Base-by-base conservation (phyloP, 2,329 filamentous ascomycete species). In the Cladosporium austrohemisphaericum region DNA sequence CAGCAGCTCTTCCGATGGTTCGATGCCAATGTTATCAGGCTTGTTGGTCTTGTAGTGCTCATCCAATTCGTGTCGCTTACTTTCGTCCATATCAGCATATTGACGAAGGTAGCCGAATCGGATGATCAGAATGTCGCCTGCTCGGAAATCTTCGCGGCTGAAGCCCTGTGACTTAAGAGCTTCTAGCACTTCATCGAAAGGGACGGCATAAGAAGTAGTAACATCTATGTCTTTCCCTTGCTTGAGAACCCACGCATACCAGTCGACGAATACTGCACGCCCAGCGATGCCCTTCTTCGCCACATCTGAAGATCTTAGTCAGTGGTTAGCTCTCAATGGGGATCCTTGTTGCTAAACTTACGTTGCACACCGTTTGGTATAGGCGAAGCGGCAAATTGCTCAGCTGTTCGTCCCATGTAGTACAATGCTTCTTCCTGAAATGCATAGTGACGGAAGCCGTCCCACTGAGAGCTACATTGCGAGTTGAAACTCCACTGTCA, bases 381-480 rank as follows among this genome's bases (percentile, higher is more conserved):
- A 18, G 36, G 22, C 4, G 36, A 40, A 23, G 20, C n/a, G 6
- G 36, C 36, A 7, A 40, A 40, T 22, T 32, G 16, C 25, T 43
- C 29, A 19, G 29, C 26, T 14, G 40, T 43, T 9, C 40, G 40
- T 14, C 40, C 40, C 26, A 31, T 43, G 40, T 22, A 43, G 56
- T 68, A 69, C 20, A 57, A 52, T 35, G 55, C 43, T 55, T 75
- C 73, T 38, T 71, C 68, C 58, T 76, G 72, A 52, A 76, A 77
- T 13, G 59, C 75, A 50, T 72, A 78, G 55, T 78, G 75, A 10
- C 77, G 68, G 20, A 79, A 63, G 0, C 77, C 77, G 55, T 80
- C 78, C 77, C 77, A 65, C 50, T 65, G 62, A 6, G 41, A 37
- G 25, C 52, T 61, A 16, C 50, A 49, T 22, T 59, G 57, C 4